Conservation (phyloP, 805 yeast species). For the Yamadazyma endophytica region DNA sequence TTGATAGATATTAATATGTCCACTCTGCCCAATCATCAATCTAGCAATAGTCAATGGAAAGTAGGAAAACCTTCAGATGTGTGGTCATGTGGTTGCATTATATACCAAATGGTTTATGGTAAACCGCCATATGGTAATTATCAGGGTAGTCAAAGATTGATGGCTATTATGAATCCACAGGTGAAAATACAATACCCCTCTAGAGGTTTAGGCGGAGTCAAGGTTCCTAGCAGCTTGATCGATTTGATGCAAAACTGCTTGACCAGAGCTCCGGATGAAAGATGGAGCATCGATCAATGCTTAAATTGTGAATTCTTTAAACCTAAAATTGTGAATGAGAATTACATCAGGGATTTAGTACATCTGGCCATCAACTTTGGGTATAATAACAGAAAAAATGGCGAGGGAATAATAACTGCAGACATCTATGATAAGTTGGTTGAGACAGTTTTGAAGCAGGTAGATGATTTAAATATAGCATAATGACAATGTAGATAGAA, state of each 20-base stretch:
- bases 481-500: not conserved
- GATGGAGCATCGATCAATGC: slow-evolving; percentile 64
- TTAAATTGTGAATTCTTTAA: slow-evolving; percentile 61
- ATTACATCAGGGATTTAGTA: slow-evolving; percentile 65
- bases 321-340: slow-evolving; percentile 69
- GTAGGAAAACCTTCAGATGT: slow-evolving; percentile 95
- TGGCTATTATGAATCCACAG: slow-evolving; percentile 85
- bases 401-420: slow-evolving; percentile 37
- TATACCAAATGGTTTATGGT: slow-evolving; percentile 94
- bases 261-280: slow-evolving; percentile 59
- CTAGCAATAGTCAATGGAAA: slow-evolving; percentile 40
- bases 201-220: slow-evolving; percentile 53
- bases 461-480: slow-evolving; percentile 30
- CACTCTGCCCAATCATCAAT: slow-evolving; percentile 17
- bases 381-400: slow-evolving; percentile 32
- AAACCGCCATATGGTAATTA: slow-evolving; percentile 83
- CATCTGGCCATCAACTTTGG: slow-evolving; percentile 79
- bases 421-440: slow-evolving; percentile 38
- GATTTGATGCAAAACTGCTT: slow-evolving; percentile 73
- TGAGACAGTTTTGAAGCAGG: slow-evolving; percentile 35
- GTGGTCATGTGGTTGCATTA: slow-evolving; percentile 97
- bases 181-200: slow-evolving; percentile 65
- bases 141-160: slow-evolving; percentile 69
- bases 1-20: slow-evolving; percentile 54
- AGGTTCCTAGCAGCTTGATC: slow-evolving; percentile 66